phyloP scores from a whole-genome alignment of 345 rosid genomes.

The Kandelia obovata region DNA sequence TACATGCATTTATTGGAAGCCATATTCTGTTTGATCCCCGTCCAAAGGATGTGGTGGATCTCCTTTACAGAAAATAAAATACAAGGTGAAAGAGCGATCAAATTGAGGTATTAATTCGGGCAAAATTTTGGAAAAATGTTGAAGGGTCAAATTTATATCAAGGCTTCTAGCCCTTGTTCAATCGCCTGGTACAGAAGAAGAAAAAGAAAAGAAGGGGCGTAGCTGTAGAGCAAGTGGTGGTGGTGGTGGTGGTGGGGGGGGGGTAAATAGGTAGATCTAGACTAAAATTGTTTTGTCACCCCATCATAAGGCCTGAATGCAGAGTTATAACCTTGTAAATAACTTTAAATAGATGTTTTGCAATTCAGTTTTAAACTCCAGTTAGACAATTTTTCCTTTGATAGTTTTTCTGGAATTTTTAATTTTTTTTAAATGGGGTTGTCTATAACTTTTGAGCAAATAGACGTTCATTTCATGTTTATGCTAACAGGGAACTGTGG shows the following conservation, averaged over 20 bases:
- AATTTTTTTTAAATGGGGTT: too few species aligned
- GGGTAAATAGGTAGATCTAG: slow-evolving; percentile 14
- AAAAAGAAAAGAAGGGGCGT: too few species aligned
- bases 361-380: not conserved
- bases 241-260: not conserved
- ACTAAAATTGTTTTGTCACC: too few species aligned
- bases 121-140: not conserved
- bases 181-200: not conserved
- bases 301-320: not conserved
- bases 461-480: too few species aligned
- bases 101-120: slow-evolving; percentile 10
- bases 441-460: too few species aligned
- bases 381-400: too few species aligned
- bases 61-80: slow-evolving; percentile 14
- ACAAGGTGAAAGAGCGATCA: not conserved
- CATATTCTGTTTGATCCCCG: slow-evolving; percentile 25
- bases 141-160: not conserved
- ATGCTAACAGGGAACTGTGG: too few species aligned
- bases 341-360: not conserved
- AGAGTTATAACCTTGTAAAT: slow-evolving; percentile 27
- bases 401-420: too few species aligned
- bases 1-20: slow-evolving; percentile 14
- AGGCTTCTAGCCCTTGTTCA: slow-evolving; percentile 3
- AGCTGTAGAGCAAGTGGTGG: too few species aligned
- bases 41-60: slow-evolving; percentile 59